phyloP scores from a whole-genome alignment of 1,284 basidiomycete genomes.

The Tausonia pullulans region DNA sequence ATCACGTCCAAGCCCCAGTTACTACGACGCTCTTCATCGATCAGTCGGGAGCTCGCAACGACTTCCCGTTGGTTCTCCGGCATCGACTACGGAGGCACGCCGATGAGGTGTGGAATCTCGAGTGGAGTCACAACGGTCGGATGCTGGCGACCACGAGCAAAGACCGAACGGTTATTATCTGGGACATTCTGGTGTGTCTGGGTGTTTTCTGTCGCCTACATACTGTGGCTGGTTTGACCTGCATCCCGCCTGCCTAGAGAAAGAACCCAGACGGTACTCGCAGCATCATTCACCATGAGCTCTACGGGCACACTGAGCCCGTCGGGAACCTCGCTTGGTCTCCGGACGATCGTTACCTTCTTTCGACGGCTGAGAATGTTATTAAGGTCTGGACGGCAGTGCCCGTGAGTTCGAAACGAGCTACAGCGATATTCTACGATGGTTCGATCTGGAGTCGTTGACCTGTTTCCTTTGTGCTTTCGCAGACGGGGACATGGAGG shows the following conservation, averaged over 20 bases:
- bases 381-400: slow-evolving; percentile 69
- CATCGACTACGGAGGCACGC: slow-evolving; percentile 72
- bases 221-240: background rate
- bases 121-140: slow-evolving; percentile 83
- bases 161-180: slow-evolving; percentile 79
- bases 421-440: too few species aligned
- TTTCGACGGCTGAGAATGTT: slow-evolving; percentile 64
- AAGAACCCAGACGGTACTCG: too few species aligned
- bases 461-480: background rate
- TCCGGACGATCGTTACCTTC: slow-evolving; percentile 65
- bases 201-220: background rate
- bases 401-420: too few species aligned
- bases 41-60: slow-evolving; percentile 64
- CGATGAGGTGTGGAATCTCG: slow-evolving; percentile 91
- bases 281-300: slow-evolving; percentile 24
- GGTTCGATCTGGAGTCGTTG: background rate
- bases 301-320: slow-evolving; percentile 58
- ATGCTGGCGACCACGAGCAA: slow-evolving; percentile 78
- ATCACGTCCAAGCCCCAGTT: slow-evolving; percentile 54
- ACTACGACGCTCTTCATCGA: slow-evolving; percentile 72
- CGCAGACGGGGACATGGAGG: slow-evolving; percentile 21
- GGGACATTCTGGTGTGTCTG: slow-evolving; percentile 61
- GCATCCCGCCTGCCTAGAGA: background rate
- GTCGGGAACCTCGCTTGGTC: slow-evolving; percentile 84
- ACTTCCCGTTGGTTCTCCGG: slow-evolving; percentile 75